Base-by-base conservation (phyloP, 176 grass and related monocot species). In the Alloteropsis semialata region DNA sequence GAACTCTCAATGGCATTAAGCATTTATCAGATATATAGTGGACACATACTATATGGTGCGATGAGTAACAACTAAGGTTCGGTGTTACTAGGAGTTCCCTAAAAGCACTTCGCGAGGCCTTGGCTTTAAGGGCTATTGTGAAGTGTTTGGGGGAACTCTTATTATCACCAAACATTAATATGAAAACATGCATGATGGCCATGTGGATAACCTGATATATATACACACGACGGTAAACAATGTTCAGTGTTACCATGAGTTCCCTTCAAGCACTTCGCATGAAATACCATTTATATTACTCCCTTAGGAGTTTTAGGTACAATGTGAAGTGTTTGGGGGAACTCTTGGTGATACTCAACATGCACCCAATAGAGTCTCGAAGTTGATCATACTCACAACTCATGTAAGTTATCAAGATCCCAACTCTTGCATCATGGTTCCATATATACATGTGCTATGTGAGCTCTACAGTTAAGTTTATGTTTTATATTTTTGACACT, bases 71-170 rank as follows among this genome's bases (percentile, higher is more conserved):
- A 21, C 39, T 6, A 15, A 58, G 72, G 41, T 56, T 56, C 10
- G 53, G 53, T 56, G 53, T 24, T 11, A 56, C 22, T 56, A 56
- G 53, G 53, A 56, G 53, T 56, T 56, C 53, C 68, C 79, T 76
- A 63, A 57, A 82, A 89, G n/a, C 84, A 94, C 86, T 94, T 87
- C 72, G 64, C 6, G 1, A 66, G 7, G 0, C 69, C 15, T 18
- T 4, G 4, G 17, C 13, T 60, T 60, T 2, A 0, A 42, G 14
- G 0, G 21, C 1, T 37, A 19, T 49, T 8, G 30, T 87, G 88
- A 90, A 90, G 85, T 90, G 79, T 90, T 88, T 88, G 75, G 90
- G 85, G 69, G 65, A 87, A 87, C 85, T 92, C 74, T 90, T 8
- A 27, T 34, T 68, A 33, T 45, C 12, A 86, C 9, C 27, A 62